Evolutionary conservation across 2,329 filamentous ascomycete genomes (phyloP).

Genomic region (Exutisphaerella laricina): DNA sequence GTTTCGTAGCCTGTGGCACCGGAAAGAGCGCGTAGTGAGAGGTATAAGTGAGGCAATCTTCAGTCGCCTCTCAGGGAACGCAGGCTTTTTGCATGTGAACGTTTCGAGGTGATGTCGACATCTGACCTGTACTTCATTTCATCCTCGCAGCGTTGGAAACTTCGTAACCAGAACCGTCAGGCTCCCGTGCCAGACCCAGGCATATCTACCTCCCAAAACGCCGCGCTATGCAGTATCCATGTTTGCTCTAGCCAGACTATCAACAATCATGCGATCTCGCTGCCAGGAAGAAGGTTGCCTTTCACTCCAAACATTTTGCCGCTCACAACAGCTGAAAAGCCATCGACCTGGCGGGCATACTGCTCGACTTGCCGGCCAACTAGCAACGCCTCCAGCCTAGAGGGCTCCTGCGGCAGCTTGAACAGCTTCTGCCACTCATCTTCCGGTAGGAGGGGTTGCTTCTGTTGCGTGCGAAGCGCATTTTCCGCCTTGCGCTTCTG

Average conservation of each 20-base stretch:
- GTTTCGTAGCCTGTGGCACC: neutral
- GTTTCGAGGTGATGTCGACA: neutral
- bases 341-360: conserved; percentile 95
- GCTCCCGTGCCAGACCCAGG: neutral
- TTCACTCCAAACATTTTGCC: conserved; percentile 98
- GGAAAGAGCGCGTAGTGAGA: neutral
- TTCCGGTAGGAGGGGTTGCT: conserved; percentile 84
- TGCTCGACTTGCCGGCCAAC: conserved; percentile 96
- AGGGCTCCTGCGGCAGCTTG: conserved; percentile 94
- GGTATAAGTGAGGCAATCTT: neutral
- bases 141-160: neutral
- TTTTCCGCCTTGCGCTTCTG: conserved; percentile 96
- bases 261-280: conserved; percentile 34
- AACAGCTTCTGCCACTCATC: conserved; percentile 98
- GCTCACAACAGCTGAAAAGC: conserved; percentile 84
- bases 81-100: neutral
- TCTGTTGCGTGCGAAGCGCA: conserved; percentile 72
- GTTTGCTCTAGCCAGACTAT: conserved; percentile 2
- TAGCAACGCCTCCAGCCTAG: conserved; percentile 84
- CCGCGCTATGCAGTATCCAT: conserved; percentile 22
- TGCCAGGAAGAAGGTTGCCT: conserved; percentile 58
- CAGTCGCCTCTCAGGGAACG: too few relatives aligned
- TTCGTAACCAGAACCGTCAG: neutral
- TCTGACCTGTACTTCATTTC: neutral
- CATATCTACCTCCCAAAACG: conserved; percentile 13